Evolutionary conservation across 345 rosid species (phyloP).

Genomic region (Corchorus olitorius): DNA sequence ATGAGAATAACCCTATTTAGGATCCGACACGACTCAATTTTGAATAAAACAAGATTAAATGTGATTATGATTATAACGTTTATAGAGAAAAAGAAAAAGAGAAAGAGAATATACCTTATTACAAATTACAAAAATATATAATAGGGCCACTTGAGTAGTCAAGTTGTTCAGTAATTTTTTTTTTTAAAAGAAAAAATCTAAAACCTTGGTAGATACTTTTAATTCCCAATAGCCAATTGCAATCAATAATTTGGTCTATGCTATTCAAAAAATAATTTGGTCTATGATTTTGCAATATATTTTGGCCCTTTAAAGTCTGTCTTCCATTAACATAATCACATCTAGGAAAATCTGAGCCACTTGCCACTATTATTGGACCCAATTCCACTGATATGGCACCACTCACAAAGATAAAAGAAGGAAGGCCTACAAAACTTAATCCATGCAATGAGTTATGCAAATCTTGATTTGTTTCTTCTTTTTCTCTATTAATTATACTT

Average conservation of each 20-base stretch:
- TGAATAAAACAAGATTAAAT: too few relatives aligned
- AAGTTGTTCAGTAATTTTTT: too few relatives aligned
- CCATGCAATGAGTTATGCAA: not conserved
- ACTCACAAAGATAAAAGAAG: not conserved
- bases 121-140: not conserved
- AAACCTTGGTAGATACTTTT: not conserved
- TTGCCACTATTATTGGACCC: conserved; percentile 10
- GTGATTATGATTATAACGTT: too few relatives aligned
- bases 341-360: not conserved
- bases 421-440: not conserved
- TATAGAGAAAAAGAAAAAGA: too few relatives aligned
- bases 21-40: too few relatives aligned
- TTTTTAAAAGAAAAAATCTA: too few relatives aligned
- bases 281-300: not conserved
- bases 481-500: not conserved
- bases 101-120: too few relatives aligned
- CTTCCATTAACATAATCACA: conserved; percentile 14
- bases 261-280: not conserved
- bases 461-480: not conserved
- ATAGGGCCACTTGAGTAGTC: not conserved
- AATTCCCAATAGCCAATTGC: not conserved
- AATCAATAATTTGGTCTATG: not conserved
- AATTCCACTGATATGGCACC: not conserved
- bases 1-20: too few relatives aligned
- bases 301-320: not conserved